A percentile compares a stretch with the other conserved stretches of the same genome.
Evolutionary conservation across 108 stramenopile species (phyloP).

Genomic region (Phaeodactylum tricornutum): DNA sequence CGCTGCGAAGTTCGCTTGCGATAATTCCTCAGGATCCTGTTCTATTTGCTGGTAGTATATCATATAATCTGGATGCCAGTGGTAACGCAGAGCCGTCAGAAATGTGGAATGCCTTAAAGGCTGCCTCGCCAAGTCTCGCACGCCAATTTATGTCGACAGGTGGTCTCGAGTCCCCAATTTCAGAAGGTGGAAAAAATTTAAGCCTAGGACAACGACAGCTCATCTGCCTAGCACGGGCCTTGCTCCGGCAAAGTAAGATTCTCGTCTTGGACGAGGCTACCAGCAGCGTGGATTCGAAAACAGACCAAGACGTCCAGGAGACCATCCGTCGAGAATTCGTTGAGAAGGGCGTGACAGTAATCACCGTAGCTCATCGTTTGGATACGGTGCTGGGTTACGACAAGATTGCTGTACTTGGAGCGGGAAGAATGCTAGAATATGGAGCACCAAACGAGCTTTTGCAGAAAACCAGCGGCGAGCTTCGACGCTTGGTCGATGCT

Average conservation of each 20-base stretch:
- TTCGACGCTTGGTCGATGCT: slow-evolving; percentile 40
- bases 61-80: slow-evolving; percentile 83
- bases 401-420: slow-evolving; percentile 83
- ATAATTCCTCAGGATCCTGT: slow-evolving; percentile 96
- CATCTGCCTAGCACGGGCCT: slow-evolving; percentile 84
- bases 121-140: slow-evolving; percentile 56
- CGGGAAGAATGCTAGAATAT: slow-evolving; percentile 71
- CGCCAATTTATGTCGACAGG: slow-evolving; percentile 27
- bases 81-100: slow-evolving; percentile 46
- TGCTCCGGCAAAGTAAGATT: slow-evolving; percentile 68
- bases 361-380: slow-evolving; percentile 86
- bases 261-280: slow-evolving; percentile 87
- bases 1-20: slow-evolving; percentile 66
- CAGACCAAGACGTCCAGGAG: slow-evolving; percentile 63
- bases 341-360: slow-evolving; percentile 69
- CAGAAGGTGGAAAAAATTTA: slow-evolving; percentile 83
- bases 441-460: slow-evolving; percentile 50
- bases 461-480: slow-evolving; percentile 29
- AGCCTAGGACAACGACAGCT: slow-evolving; percentile 86
- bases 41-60: slow-evolving; percentile 83
- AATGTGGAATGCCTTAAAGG: slow-evolving; percentile 67
- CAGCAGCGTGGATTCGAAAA: slow-evolving; percentile 55
- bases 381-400: slow-evolving; percentile 89
- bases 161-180: slow-evolving; percentile 43
- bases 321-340: slow-evolving; percentile 70